Base-by-base conservation (phyloP, 2,329 filamentous ascomycete genomes). In the Acephala macrosclerotiorum region DNA sequence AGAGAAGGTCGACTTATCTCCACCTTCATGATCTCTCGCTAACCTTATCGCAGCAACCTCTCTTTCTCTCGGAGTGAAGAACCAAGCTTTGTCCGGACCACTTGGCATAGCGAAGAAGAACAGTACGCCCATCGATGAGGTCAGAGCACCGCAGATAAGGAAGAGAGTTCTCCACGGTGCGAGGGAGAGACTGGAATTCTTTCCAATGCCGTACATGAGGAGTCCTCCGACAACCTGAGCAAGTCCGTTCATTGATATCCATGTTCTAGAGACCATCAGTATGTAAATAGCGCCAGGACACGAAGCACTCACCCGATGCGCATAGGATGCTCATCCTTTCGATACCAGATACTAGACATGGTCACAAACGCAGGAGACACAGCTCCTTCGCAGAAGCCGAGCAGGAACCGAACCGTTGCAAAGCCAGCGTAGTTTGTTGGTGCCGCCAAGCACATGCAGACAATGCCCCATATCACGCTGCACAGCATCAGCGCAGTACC, bases 221-320 rank as follows among this genome's bases (percentile, higher is more conserved):
- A 83, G 66, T 33, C 75, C 79, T 11, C 82, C 81, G 42, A 82
- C 67, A 35, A 83, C 76, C 68, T 84, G 82, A 0, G 82, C 86
- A 14, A 89, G 79, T 2, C 87, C 87, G 68, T 88, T 88, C 1
- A 83, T 85, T 67, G 83, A 84, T 70, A 87, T 87, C 75, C 85
- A 89, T 91, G 88, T 80, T 1, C 49, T 71, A 14, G 1, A 91
- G 85, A 2, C 81, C 79, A 11, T 87, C 80, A 1, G 87, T 89
- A 70, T 89, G 82, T 18, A 12, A 12, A 14, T 8, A 20, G 1
- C 5, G 16, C 20, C n/a, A 4, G 29, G 2, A 16, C 1, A 22
- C 20, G 5, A 16, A 7, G 1, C 3, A 33, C 47, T 20, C 38
- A 81, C 66, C 69, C 68, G 56, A 71, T 69, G 1, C 63, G 81